Percentiles rank a stretch among this genome's conserved stretches.
These are phyloP conservation scores for Vitis hybrid DNA, from an alignment of 177 flowering plant species.

Conservation along the genomic window DNA sequence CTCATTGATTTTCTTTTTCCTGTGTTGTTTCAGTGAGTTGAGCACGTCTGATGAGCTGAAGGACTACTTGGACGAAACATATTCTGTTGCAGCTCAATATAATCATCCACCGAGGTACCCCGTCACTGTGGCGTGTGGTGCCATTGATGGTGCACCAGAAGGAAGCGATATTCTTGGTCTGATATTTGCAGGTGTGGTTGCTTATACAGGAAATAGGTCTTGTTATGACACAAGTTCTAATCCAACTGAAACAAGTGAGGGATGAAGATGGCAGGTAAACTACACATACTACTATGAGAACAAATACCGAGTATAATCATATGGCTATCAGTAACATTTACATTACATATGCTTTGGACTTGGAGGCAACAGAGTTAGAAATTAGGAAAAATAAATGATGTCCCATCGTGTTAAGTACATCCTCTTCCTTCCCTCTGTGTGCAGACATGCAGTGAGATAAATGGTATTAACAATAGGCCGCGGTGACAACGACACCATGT, in stretches of 20 bases:
- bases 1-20: neutral
- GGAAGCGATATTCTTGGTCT: conserved; percentile 26
- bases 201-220: conserved; percentile 15
- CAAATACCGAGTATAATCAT: no score
- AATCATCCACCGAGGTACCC: conserved; percentile 36
- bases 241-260: conserved; percentile 22
- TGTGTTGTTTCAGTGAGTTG: conserved; percentile 19
- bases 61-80: conserved; percentile 24
- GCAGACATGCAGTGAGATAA: no score
- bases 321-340: no score
- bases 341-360: no score
- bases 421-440: no score
- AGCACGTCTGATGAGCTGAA: conserved; percentile 29
- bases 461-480: no score
- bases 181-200: conserved; percentile 33
- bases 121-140: conserved; percentile 32
- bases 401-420: no score
- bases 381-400: no score
- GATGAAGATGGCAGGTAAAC: conserved; percentile 53
- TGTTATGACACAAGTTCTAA: conserved; percentile 11
- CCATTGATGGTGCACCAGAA: conserved; percentile 35
- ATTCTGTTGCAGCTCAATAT: conserved; percentile 42
- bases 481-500: conserved; percentile 28
- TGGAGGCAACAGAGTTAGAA: no score
- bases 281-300: no score